A percentile compares a stretch with the other conserved stretches of the same genome.
Conservation (phyloP, 2,329 filamentous ascomycete species). For the Fusarium sp. region DNA sequence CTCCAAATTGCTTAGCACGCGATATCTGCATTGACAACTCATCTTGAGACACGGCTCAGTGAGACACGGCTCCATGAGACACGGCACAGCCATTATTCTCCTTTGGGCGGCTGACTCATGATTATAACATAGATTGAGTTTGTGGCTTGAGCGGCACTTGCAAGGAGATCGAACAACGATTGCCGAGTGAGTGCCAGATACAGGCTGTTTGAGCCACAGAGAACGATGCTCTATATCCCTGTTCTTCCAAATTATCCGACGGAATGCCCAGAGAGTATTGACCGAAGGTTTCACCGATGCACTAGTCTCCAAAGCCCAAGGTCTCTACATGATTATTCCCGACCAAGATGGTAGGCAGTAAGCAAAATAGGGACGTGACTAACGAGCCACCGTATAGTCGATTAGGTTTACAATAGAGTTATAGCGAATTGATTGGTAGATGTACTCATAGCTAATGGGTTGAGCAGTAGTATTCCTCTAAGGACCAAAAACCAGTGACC, state of each 20-base stretch:
- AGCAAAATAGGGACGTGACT: neutral
- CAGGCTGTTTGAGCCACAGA: neutral
- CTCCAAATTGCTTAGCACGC: accelerated
- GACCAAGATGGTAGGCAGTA: neutral
- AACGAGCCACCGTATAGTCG: neutral
- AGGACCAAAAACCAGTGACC: neutral
- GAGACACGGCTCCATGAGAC: neutral
- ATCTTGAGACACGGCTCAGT: neutral
- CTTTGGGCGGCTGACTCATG: neutral
- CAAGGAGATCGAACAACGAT: neutral
- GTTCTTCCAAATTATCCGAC: neutral
- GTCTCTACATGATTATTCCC: neutral
- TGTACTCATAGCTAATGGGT: accelerated
- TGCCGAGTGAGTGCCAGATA: neutral
- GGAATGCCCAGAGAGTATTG: neutral
- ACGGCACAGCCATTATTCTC: neutral
- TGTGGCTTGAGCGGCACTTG: neutral
- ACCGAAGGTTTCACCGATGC: neutral
- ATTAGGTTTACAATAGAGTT: neutral
- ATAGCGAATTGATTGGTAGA: neutral
- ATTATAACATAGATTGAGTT: accelerated
- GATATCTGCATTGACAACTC: neutral
- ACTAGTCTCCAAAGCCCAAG: neutral
- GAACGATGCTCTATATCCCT: accelerated
- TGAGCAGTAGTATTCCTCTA: neutral